phyloP scores from a whole-genome alignment of 306 rosid genomes.

The peach (Prunus persica) region Prunus_persica_NCBIv2 NC_034010.1:20372001-20372500 shows the following conservation, averaged over 20 bases:
- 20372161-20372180: background rate
- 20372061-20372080: background rate
- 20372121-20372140: background rate
- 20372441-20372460: background rate
- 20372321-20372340: conserved; percentile 89
- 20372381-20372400: background rate
- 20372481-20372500: background rate
- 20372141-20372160: background rate
- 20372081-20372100: background rate
- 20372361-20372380: background rate
- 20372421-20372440: background rate
- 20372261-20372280: conserved; percentile 95
- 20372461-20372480: background rate
- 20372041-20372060: background rate
- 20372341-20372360: conserved; percentile 94
- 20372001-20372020: background rate
- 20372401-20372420: background rate
- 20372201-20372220: conserved; percentile 98
- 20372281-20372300: conserved; percentile 76
- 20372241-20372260: conserved; percentile 81
- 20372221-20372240: conserved; percentile 91
- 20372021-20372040: background rate
- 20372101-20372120: no score
- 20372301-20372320: conserved; percentile 95
- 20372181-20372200: conserved; percentile 51